These are phyloP conservation scores for Leishmania arabica DNA, from an alignment of 208 protist genomes.

Conservation along the genomic window DNA sequence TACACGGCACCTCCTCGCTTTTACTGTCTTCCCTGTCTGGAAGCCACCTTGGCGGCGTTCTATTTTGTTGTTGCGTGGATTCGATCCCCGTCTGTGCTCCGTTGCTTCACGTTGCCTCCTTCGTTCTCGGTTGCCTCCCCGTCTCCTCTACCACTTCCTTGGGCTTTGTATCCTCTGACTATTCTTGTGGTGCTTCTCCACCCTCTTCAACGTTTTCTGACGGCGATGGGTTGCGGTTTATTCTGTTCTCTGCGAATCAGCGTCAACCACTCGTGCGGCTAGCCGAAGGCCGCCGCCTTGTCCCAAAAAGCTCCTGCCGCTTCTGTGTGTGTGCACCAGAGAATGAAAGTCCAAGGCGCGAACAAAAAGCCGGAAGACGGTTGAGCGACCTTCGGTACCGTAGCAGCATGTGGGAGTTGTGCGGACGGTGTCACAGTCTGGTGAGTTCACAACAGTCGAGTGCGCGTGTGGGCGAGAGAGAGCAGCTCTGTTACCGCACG, in stretches of 20 bases:
- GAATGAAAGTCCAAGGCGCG: not conserved
- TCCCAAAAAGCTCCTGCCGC: not conserved
- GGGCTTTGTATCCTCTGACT: not conserved
- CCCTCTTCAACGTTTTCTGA: not conserved
- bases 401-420: not conserved
- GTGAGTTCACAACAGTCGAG: not conserved
- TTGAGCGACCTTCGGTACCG: not conserved
- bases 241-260: not conserved
- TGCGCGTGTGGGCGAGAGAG: not conserved
- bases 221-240: not conserved
- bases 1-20: not conserved
- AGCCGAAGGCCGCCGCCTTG: not conserved
- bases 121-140: not conserved
- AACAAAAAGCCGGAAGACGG: not conserved
- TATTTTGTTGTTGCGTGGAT: not conserved
- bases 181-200: not conserved
- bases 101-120: not conserved
- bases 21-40: not conserved
- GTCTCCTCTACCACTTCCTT: too few species aligned
- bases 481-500: not conserved
- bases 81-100: not conserved
- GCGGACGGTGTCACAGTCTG: not conserved
- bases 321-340: not conserved
- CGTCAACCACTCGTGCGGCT: not conserved
- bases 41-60: not conserved